Conservation (phyloP, 139 green algal genomes). For the Chlamydomonas sphaeroides region DNA sequence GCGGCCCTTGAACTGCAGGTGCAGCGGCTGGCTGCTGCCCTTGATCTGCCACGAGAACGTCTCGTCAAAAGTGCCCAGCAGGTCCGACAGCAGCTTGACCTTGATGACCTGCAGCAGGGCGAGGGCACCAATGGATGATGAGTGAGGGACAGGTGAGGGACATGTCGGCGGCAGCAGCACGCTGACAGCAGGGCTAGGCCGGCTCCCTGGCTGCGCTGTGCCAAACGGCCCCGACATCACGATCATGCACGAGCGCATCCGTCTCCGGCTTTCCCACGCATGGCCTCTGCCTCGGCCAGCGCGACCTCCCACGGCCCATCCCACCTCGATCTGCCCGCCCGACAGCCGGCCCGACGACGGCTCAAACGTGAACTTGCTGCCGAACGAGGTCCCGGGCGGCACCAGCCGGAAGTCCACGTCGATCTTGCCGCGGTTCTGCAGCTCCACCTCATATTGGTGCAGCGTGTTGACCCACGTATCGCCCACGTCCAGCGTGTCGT, state of each 20-base stretch:
- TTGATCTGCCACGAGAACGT: conserved; percentile 71
- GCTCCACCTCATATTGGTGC: conserved; percentile 69
- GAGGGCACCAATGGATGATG: no score
- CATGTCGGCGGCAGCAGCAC: no score
- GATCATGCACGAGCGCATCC: no score
- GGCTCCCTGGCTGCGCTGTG: no score
- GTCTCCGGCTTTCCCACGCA: no score
- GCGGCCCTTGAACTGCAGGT: conserved; percentile 75
- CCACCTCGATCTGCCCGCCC: conserved; percentile 47
- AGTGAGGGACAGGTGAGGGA: no score
- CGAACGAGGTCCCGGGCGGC: conserved; percentile 60
- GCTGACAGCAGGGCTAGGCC: no score
- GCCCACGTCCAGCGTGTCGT: conserved; percentile 84
- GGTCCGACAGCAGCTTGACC: conserved; percentile 70
- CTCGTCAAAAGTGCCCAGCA: conserved; percentile 80
- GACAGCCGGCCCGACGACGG: conserved; percentile 65
- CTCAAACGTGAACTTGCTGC: conserved; percentile 79
- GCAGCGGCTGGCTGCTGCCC: conserved; percentile 60
- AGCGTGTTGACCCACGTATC: conserved; percentile 80
- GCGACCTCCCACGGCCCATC: no score
- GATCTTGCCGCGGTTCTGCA: conserved; percentile 80
- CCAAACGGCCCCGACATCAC: no score
- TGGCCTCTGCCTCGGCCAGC: no score
- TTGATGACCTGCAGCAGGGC: conserved; percentile 44
- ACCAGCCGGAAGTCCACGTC: conserved; percentile 65